Conservation (phyloP, 2,329 filamentous ascomycete genomes). For the Tolypocladium guangdongense region DNA sequence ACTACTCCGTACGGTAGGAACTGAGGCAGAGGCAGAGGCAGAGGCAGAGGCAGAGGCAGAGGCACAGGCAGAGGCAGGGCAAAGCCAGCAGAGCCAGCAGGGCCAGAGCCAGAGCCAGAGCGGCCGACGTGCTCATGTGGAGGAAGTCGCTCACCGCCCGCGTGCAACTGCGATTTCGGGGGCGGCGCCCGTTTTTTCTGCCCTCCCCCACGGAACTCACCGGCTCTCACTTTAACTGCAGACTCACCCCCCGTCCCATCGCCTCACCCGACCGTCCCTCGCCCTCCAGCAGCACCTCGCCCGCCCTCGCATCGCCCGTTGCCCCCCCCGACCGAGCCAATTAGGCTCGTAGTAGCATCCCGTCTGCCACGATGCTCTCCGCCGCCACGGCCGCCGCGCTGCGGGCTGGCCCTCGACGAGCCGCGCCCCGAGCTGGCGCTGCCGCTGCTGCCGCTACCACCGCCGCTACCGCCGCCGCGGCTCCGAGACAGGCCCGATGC, state of each 20-base stretch:
- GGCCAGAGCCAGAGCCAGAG: no score
- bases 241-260: not conserved
- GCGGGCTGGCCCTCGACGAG: conserved; percentile 32
- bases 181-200: conserved; percentile 6
- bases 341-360: conserved; percentile 8
- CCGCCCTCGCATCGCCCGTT: not conserved
- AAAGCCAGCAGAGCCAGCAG: no score
- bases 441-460: conserved; percentile 5
- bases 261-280: not conserved
- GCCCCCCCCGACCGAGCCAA: conserved; percentile 8
- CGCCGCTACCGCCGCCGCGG: conserved; percentile 11
- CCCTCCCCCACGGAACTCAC: conserved; percentile 5
- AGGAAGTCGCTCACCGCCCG: not conserved
- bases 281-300: not conserved
- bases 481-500: conserved; percentile 13
- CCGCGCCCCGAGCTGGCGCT: conserved; percentile 18
- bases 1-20: no score
- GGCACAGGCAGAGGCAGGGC: no score
- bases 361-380: conserved; percentile 28
- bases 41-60: no score
- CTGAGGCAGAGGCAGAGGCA: not conserved
- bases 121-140: no score
- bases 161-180: conserved; percentile 2
- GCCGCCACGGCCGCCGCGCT: conserved; percentile 26
- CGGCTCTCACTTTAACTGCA: not conserved